Percentiles rank a stretch among this genome's conserved stretches.
Conservation (phyloP, 495 filamentous ascomycete species). For the Letharia lupina region DNA sequence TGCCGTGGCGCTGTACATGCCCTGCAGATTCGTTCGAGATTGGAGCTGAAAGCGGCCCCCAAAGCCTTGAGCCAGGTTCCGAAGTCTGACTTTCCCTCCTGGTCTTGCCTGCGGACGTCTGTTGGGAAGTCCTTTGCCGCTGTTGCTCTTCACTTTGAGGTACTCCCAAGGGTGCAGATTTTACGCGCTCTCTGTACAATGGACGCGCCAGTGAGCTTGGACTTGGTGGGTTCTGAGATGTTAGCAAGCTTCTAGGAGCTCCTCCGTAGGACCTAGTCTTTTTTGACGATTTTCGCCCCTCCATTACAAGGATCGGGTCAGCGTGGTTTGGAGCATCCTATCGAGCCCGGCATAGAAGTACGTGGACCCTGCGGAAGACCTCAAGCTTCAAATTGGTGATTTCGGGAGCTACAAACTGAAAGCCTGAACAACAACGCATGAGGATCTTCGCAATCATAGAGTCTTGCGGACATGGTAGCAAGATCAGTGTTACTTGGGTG, state of each 20-base stretch:
- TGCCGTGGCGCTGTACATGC: conserved; percentile 2
- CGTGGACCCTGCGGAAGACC: conserved; percentile 4
- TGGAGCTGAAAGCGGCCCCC: neutral
- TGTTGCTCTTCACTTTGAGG: conserved; percentile 4
- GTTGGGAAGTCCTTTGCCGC: neutral
- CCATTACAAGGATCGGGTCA: conserved; percentile 11
- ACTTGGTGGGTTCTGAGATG: neutral
- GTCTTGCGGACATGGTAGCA: neutral
- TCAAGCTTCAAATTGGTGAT: neutral
- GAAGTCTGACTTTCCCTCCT: conserved; percentile 10
- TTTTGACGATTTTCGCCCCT: conserved; percentile 13
- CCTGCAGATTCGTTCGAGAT: neutral
- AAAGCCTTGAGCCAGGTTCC: neutral
- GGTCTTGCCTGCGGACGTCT: neutral
- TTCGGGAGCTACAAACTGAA: neutral
- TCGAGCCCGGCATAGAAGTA: neutral
- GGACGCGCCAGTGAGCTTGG: conserved; percentile 2
- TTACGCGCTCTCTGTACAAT: conserved; percentile 10
- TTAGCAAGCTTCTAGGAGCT: conserved; percentile 6
- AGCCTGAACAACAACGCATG: neutral
- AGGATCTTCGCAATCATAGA: neutral
- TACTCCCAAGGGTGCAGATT: conserved; percentile 11
- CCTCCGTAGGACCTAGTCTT: conserved; percentile 19
- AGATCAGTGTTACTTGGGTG: neutral
- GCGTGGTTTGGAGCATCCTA: conserved; percentile 3